These are phyloP conservation scores for Croton setiger DNA, from an alignment of 441 rosid species.

Conservation along the genomic window DNA sequence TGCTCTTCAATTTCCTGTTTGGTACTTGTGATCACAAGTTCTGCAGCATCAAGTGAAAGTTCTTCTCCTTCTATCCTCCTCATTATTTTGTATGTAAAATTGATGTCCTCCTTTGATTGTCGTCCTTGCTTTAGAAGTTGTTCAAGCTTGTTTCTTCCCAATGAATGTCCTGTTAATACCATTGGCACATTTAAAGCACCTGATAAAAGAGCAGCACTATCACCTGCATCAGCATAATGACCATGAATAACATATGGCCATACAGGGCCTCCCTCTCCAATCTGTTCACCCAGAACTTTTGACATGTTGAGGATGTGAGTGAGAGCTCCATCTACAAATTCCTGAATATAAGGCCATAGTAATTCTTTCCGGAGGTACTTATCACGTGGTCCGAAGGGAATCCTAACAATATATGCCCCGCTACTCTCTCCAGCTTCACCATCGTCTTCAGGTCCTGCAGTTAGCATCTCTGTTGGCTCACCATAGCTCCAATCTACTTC, in stretches of 20 bases:
- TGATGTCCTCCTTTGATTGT: conserved; percentile 86
- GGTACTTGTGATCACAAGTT: conserved; percentile 94
- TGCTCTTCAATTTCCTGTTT: conserved; percentile 96
- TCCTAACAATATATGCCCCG: conserved; percentile 89
- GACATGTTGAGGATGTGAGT: conserved; percentile 94
- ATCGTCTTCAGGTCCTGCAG: conserved; percentile 56
- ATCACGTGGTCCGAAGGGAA: conserved; percentile 92
- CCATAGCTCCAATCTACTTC: conserved; percentile 99
- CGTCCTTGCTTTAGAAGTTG: conserved; percentile 95
- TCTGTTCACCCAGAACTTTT: conserved; percentile 81
- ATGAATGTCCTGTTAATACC: conserved; percentile 97
- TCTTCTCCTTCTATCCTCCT: conserved; percentile 96
- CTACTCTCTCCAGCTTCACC: conserved; percentile 85
- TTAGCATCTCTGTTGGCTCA: conserved; percentile 93
- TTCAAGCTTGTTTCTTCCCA: conserved; percentile 95
- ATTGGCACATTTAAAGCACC: conserved; percentile 97
- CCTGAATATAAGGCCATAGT: conserved; percentile 93
- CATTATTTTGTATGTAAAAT: conserved; percentile 86
- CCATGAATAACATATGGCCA: conserved; percentile 99
- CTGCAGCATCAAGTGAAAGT: conserved; percentile 94
- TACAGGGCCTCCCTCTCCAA: conserved; percentile 75
- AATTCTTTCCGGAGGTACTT: conserved; percentile 77
- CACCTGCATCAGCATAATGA: conserved; percentile 98
- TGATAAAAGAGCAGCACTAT: conserved; percentile 83
- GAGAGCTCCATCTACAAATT: conserved; percentile 95